Evolutionary conservation across 2,329 filamentous ascomycete species (phyloP).

Genomic region (Talaromyces sp.): DNA sequence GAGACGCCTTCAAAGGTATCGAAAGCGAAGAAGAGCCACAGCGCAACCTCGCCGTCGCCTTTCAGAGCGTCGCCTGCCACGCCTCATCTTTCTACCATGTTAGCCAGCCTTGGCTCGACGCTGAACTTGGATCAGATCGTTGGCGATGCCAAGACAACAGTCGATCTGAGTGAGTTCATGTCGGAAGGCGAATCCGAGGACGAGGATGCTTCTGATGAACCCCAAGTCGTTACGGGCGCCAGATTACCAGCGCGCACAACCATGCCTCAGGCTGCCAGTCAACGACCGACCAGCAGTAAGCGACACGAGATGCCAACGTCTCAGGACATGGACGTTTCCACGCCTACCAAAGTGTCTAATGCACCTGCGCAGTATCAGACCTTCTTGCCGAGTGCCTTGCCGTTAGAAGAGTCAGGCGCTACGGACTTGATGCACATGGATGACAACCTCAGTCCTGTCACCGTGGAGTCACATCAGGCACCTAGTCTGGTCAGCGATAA

Average conservation of each 20-base stretch:
- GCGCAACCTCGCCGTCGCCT: conserved; percentile 24
- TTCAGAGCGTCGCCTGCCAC: conserved; percentile 57
- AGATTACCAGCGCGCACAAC: conserved; percentile 56
- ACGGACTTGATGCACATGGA: conserved; percentile 44
- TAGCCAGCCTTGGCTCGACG: conserved; percentile 59
- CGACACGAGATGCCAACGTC: conserved; percentile 43
- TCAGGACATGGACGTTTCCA: conserved; percentile 41
- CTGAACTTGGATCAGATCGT: conserved; percentile 59
- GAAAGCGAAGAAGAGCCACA: background rate
- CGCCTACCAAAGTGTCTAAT: conserved; percentile 33
- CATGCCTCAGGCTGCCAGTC: conserved; percentile 50
- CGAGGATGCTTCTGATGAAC: conserved; percentile 28
- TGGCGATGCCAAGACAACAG: conserved; percentile 50
- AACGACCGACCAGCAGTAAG: conserved; percentile 58
- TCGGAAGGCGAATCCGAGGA: conserved; percentile 41
- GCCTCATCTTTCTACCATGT: conserved; percentile 64
- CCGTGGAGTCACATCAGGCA: conserved; percentile 68
- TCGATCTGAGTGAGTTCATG: conserved; percentile 39
- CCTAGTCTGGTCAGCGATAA: conserved; percentile 72
- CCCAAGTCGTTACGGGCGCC: conserved; percentile 28
- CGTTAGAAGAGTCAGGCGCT: conserved; percentile 33
- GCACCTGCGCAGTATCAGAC: conserved; percentile 31
- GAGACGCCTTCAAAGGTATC: background rate
- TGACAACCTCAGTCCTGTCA: conserved; percentile 64
- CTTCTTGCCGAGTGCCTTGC: conserved; percentile 30